These are phyloP conservation scores for Pilatotrama ljubarskyi DNA, from an alignment of 768 basidiomycete genomes.

Conservation along the genomic window DNA sequence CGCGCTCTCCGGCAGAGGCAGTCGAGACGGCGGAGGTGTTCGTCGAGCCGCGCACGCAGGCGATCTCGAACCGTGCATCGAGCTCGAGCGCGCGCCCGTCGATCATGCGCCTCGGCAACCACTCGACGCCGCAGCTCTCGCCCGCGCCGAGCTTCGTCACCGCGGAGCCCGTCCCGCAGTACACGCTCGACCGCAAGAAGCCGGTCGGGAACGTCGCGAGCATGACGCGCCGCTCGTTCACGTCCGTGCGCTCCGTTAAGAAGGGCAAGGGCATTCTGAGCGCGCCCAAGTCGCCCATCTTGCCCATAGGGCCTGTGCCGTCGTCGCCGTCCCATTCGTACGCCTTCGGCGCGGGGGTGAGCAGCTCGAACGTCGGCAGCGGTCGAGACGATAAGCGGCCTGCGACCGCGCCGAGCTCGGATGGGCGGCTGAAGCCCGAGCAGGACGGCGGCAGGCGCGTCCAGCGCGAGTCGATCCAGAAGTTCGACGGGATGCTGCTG, in stretches of 20 bases:
- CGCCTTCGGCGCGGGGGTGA: background rate
- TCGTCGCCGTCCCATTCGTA: constrained; percentile 16
- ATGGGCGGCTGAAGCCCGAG: constrained; percentile 25
- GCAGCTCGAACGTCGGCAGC: background rate
- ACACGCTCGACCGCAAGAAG: constrained; percentile 39
- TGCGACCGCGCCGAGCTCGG: constrained; percentile 23
- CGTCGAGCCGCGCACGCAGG: constrained; percentile 38
- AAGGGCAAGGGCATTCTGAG: constrained; percentile 39
- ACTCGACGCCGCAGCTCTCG: constrained; percentile 66
- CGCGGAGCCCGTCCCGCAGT: constrained; percentile 26
- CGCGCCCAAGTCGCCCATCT: constrained; percentile 19
- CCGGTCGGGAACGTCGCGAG: constrained; percentile 56
- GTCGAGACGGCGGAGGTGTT: constrained; percentile 25
- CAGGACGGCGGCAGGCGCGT: constrained; percentile 34
- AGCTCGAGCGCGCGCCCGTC: constrained; percentile 37
- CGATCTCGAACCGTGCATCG: constrained; percentile 31
- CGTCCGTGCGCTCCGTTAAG: constrained; percentile 32
- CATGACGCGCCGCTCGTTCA: constrained; percentile 41
- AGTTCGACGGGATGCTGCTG: constrained; percentile 76
- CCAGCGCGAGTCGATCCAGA: constrained; percentile 59
- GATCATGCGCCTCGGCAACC: constrained; percentile 67
- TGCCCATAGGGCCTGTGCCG: constrained; percentile 17
- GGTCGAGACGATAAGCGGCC: constrained; percentile 10
- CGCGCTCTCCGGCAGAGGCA: constrained; percentile 4
- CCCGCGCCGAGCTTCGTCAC: constrained; percentile 21